Evolutionary conservation across 2,329 filamentous ascomycete species (phyloP), one percentile per base, ranked within the genome.

Genomic region (Sphaerulina populicola): DNA sequence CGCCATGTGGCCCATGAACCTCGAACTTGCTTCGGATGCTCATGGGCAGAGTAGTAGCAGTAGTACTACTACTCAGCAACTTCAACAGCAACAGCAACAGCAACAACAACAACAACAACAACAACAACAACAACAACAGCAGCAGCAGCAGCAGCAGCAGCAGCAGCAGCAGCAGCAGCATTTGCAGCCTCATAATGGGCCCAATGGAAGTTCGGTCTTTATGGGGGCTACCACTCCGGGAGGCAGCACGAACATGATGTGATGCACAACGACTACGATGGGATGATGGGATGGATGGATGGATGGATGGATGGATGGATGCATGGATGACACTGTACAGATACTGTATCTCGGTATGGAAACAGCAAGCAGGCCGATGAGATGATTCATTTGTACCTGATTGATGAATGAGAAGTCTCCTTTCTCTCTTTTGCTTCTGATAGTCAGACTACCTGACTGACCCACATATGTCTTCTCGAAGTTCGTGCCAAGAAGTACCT

Each of bases 1-100:
- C 51, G 66, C 66, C 15, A 71, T 73, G 62, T 74, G 72, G 61
- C 71, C 72, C 0, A 71, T 72, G 69, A 71, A 72, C 40, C 23
- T 63, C 21, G 61, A 63, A 36, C 47, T 58, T 18, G 15, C 59
- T 61, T 36, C 59, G 56, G 38, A 68, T 65, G 57, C 66, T 56
- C 11, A 63, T 64, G 61, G 38, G 56, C 64, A 52, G 50, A 55
- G 36, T 33, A 21, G n/a, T 23, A 45, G 10, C 55, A 58, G 40
- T 50, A 27, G 5, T 27, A 27, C 23, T 27, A 27, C 23, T 27
- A 27, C 23, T 27, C 23, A 27, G 6, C 23, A 27, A 27, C 4
- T 58, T 8, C 55, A 64, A 23, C 57, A 58, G 31, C 52, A 50
- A 27, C 42, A 42, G 12, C 57, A 60, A 43, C 49, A 59, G n/a